Evolutionary conservation across 768 basidiomycete genomes (phyloP).

Genomic region (Podaxis mareebaensis): DNA sequence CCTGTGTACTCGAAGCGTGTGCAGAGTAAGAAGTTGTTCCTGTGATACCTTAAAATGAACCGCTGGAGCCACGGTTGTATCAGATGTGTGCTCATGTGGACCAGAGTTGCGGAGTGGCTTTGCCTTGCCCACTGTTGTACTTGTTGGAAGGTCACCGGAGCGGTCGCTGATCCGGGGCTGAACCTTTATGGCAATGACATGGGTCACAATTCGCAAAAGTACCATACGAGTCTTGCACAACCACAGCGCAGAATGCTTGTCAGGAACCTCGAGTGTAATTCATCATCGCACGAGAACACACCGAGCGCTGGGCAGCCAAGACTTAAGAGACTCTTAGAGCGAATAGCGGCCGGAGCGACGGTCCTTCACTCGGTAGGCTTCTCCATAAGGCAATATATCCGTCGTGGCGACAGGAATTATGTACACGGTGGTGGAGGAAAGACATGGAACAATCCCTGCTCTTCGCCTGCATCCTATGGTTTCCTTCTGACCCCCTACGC

Average conservation of each 20-base stretch:
- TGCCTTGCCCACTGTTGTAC: not conserved
- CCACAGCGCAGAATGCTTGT: too few relatives aligned
- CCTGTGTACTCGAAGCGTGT: not conserved
- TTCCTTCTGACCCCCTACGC: not conserved
- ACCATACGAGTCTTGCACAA: too few relatives aligned
- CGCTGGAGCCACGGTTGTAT: not conserved
- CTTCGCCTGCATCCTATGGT: not conserved
- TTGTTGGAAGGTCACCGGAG: not conserved
- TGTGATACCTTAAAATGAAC: not conserved
- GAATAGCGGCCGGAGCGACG: not conserved
- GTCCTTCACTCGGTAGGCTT: not conserved
- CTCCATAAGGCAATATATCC: conserved; percentile 1
- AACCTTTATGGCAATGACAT: not conserved
- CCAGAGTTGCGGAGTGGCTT: not conserved
- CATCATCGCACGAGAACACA: too few relatives aligned
- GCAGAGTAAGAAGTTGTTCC: not conserved
- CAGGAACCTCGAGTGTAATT: too few relatives aligned
- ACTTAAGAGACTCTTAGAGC: too few relatives aligned
- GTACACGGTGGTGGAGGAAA: not conserved
- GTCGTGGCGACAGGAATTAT: not conserved
- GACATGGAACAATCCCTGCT: not conserved
- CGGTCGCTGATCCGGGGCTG: not conserved
- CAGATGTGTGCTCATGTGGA: not conserved
- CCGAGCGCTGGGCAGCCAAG: too few relatives aligned
- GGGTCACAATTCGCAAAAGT: not conserved